phyloP scores from a whole-genome alignment of 352 stramenopile genomes.

The Phytophthora sojae region DNA sequence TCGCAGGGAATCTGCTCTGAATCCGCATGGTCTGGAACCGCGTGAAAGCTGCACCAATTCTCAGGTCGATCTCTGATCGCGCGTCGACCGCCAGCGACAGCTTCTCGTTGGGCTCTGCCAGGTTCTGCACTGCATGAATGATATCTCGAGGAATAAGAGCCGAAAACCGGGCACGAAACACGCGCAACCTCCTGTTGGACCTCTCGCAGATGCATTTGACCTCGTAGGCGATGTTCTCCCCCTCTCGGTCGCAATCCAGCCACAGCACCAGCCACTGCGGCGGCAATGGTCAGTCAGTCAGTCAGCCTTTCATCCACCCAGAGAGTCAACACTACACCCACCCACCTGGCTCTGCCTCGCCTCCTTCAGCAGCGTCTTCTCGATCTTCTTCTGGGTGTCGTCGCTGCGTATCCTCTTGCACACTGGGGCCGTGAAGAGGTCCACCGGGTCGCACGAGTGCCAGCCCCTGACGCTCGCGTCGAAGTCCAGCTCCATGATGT shows the following conservation, averaged over 20 bases:
- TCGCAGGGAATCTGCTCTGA: constrained; percentile 76
- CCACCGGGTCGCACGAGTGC: constrained; percentile 92
- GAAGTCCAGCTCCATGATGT: constrained; percentile 99
- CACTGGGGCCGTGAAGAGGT: constrained; percentile 95
- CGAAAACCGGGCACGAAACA: constrained; percentile 94
- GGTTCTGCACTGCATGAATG: constrained; percentile 85
- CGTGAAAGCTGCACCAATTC: constrained; percentile 95
- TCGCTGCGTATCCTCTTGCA: constrained; percentile 84
- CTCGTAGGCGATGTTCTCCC: constrained; percentile 99
- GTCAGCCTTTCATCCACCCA: too few relatives aligned
- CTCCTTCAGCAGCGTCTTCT: constrained; percentile 92
- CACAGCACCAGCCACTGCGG: constrained; percentile 94
- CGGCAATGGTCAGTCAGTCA: background rate
- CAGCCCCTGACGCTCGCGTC: constrained; percentile 87
- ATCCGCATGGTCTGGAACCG: constrained; percentile 96
- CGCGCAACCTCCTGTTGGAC: constrained; percentile 73
- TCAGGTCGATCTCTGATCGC: constrained; percentile 95
- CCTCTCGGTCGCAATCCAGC: constrained; percentile 99
- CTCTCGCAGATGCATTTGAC: constrained; percentile 90
- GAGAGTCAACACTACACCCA: background rate
- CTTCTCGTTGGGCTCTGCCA: constrained; percentile 80
- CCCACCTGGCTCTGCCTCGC: constrained; percentile 76
- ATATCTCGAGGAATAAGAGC: constrained; percentile 94
- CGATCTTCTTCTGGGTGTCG: constrained; percentile 89
- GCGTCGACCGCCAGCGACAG: constrained; percentile 90